Conservation (phyloP, 805 yeast species). For the Candida nanaspora region DNA sequence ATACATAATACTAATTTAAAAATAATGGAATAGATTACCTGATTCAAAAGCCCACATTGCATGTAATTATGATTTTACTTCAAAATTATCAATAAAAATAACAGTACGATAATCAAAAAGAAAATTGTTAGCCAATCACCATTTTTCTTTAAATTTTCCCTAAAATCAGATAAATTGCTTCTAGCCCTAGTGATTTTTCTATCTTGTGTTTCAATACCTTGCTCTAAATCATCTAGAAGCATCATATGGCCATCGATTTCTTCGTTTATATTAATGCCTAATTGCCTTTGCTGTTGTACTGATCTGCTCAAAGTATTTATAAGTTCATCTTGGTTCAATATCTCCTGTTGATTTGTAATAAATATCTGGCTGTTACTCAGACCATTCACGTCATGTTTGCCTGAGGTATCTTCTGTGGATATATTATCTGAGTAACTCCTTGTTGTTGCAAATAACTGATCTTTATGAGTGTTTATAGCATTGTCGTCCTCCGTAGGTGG, state of each 20-base stretch:
- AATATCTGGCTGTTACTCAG: conserved; percentile 21
- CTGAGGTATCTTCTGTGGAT: background rate
- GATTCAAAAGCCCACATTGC: too few species aligned
- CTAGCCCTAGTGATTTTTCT: conserved; percentile 34
- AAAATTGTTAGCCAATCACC: conserved; percentile 44
- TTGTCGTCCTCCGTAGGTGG: conserved; percentile 3
- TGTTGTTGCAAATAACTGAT: background rate
- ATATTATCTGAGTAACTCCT: background rate
- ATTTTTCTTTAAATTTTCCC: conserved; percentile 35
- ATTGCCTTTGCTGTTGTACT: conserved; percentile 34
- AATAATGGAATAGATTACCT: too few species aligned
- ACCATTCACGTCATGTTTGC: background rate
- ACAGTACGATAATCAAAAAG: conserved; percentile 33
- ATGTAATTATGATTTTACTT: too few species aligned
- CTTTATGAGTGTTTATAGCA: background rate
- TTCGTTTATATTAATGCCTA: conserved; percentile 38
- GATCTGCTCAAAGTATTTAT: conserved; percentile 34
- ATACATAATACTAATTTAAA: too few species aligned
- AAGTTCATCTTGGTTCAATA: conserved; percentile 38
- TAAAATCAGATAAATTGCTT: conserved; percentile 30
- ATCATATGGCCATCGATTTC: conserved; percentile 44
- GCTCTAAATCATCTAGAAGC: conserved; percentile 42
- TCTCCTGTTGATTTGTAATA: conserved; percentile 36
- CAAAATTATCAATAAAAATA: conserved; percentile 35
- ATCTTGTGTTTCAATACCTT: conserved; percentile 35